Percentiles rank a stretch among this genome's conserved stretches.
These are phyloP conservation scores for Geotrichum europaeum DNA, from an alignment of 1,139 yeast species.

Conservation along the genomic window DNA sequence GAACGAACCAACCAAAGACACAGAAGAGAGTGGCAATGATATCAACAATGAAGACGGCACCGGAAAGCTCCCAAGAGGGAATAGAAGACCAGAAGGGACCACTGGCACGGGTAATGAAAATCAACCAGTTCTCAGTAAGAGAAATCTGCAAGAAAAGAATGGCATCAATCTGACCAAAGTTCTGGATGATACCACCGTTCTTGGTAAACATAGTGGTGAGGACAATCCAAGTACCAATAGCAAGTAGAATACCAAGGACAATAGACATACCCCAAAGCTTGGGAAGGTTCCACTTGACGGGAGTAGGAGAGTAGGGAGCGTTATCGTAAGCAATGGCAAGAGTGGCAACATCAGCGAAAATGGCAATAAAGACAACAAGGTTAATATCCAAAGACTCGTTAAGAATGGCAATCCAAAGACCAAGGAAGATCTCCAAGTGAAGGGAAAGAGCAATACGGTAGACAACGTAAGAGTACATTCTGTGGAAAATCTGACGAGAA, in stretches of 20 bases:
- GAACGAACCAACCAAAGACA: conserved; percentile 67
- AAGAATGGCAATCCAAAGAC: conserved; percentile 68
- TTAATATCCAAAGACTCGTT: conserved; percentile 60
- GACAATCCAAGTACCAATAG: conserved; percentile 68
- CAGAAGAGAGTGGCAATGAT: conserved; percentile 65
- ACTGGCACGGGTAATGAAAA: conserved; percentile 71
- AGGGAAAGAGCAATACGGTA: conserved; percentile 73
- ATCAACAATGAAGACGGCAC: conserved; percentile 65
- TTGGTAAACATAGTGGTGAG: conserved; percentile 61
- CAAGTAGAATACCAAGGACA: conserved; percentile 57
- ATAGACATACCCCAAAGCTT: conserved; percentile 76
- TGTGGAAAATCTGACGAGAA: conserved; percentile 76
- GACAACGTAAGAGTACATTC: conserved; percentile 74
- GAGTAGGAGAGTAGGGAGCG: conserved; percentile 95
- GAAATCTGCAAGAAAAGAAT: conserved; percentile 66
- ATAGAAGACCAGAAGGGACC: conserved; percentile 70
- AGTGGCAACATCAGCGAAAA: conserved; percentile 73
- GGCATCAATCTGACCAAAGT: conserved; percentile 67
- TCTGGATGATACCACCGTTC: conserved; percentile 60
- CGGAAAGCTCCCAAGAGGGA: conserved; percentile 70
- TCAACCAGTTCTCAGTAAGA: conserved; percentile 73
- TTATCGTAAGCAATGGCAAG: conserved; percentile 73
- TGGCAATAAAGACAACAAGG: conserved; percentile 67
- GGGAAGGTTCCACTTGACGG: conserved; percentile 97
- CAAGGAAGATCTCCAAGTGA: conserved; percentile 67